Conservation (phyloP, 2,329 filamentous ascomycete genomes). For the Myrmaecium sp. region DNA sequence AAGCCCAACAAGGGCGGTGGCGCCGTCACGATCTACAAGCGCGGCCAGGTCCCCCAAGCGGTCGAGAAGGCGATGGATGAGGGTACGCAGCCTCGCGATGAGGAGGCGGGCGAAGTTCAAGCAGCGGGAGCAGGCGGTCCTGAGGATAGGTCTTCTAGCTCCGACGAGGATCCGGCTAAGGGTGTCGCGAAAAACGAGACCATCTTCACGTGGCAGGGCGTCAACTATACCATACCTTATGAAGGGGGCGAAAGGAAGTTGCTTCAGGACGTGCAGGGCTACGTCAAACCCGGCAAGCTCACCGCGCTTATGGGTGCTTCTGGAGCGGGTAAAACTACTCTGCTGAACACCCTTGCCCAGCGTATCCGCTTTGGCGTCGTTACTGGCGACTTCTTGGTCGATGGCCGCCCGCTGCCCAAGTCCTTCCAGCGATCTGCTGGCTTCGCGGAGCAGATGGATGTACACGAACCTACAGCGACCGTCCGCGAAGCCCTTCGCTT, state of each 20-base stretch:
- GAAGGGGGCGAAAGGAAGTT: slow-evolving; percentile 28
- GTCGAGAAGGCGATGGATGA: slow-evolving; percentile 41
- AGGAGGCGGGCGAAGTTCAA: slow-evolving; percentile 32
- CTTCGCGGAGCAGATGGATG: slow-evolving; percentile 46
- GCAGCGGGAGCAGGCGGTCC: slow-evolving; percentile 9
- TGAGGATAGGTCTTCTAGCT: slow-evolving; percentile 11
- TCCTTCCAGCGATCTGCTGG: slow-evolving; percentile 37
- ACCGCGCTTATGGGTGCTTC: slow-evolving; percentile 71
- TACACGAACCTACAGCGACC: slow-evolving; percentile 49
- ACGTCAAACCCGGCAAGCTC: slow-evolving; percentile 58
- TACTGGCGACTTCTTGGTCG: slow-evolving; percentile 27
- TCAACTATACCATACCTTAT: slow-evolving; percentile 57
- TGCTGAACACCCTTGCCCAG: slow-evolving; percentile 24
- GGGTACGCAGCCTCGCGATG: slow-evolving; percentile 26
- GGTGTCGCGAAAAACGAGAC: slow-evolving; percentile 44
- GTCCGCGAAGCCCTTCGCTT: slow-evolving; percentile 51
- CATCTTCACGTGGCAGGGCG: slow-evolving; percentile 63
- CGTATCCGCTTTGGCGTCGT: slow-evolving; percentile 29
- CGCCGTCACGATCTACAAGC: slow-evolving; percentile 44
- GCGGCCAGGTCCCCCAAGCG: slow-evolving; percentile 43
- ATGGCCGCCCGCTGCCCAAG: slow-evolving; percentile 17
- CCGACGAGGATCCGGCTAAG: slow-evolving; percentile 13
- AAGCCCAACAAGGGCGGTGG: slow-evolving; percentile 44
- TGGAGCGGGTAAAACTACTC: slow-evolving; percentile 32
- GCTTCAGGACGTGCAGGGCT: slow-evolving; percentile 48